Conservation (phyloP, 495 filamentous ascomycete genomes). For the Neurospora tetrasperma region DNA sequence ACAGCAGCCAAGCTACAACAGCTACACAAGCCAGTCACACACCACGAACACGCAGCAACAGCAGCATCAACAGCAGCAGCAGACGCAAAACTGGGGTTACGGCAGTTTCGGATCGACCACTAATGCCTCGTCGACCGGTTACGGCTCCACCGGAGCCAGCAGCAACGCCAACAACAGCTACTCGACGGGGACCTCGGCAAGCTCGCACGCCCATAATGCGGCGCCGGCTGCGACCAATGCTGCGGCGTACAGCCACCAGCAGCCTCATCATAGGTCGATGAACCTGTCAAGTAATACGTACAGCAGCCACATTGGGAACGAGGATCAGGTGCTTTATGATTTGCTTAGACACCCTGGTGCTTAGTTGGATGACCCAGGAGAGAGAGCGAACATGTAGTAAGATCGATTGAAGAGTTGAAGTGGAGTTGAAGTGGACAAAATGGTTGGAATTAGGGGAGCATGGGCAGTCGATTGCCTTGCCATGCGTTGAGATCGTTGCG, state of each 20-base stretch:
- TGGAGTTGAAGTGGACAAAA: not conserved
- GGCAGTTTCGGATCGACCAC: slow-evolving; percentile 6
- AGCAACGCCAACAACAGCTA: slow-evolving; percentile 8
- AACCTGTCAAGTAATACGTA: slow-evolving; percentile 23
- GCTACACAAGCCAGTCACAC: slow-evolving; percentile 12
- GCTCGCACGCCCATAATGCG: slow-evolving; percentile 6
- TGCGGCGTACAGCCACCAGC: slow-evolving; percentile 6
- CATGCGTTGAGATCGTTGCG: not conserved
- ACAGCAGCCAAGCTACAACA: slow-evolving; percentile 9
- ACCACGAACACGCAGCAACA: slow-evolving; percentile 8
- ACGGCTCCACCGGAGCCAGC: slow-evolving; percentile 7
- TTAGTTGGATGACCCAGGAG: not conserved
- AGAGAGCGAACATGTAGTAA: not conserved
- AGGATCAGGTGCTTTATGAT: slow-evolving; percentile 18
- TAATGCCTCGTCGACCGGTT: slow-evolving; percentile 6
- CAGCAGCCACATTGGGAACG: slow-evolving; percentile 16
- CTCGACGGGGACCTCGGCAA: not conserved
- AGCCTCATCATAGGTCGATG: slow-evolving; percentile 19
- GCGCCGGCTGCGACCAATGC: not conserved
- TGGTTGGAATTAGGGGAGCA: not conserved
- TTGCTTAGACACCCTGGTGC: slow-evolving; percentile 8
- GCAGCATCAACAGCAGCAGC: not conserved
- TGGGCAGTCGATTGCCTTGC: not conserved
- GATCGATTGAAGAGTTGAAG: not conserved
- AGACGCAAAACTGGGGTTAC: slow-evolving; percentile 4